Evolutionary conservation across 805 yeast genomes (phyloP), one percentile per base, ranked within the genome.

Genomic region (Candida fluviatilis): DNA sequence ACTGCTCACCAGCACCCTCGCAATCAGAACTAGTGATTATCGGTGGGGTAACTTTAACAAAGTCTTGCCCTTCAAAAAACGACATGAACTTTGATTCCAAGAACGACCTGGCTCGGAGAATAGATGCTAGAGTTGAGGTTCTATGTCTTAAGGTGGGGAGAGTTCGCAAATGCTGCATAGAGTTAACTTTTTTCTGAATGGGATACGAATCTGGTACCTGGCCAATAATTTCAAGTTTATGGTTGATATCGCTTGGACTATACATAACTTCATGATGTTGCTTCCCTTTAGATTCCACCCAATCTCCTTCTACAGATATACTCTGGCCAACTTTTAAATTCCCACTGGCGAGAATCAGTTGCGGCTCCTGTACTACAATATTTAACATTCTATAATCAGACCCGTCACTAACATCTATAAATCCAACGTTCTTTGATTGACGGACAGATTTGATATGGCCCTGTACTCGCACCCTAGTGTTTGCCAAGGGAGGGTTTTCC

Each of bases 1-100:
- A 93, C 44, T 85, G 76, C 55, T 93, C 98, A 4, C 98, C 98
- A 3, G 95, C 97, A 13, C 99, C 98, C 63, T 93, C 99, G 56
- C 98, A 91, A 57, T 93, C 99, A 1, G 95, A 78, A 8, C 86
- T 70, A 0, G 99, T 93, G 16, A 91, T 63, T 10, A 91, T 50
- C 5, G 99, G 99, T 3, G 98, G 95, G 18, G 80, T 69, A 0
- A 86, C 88, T 62, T 87, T 90, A 11, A 71, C 61, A 47, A 86
- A 88, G 11, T 73, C 73, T 14, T 71, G 49, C 0, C 52, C 39
- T 14, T 67, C 62, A 56, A 87, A 86, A 49, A 76, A 86, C 2
- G 64, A 64, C 29, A 70, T 60, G 5, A 89, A 49, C 21, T 66
- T 57, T 1, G 63, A 46, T 47, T 87, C 88, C 1, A 85, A 66